Base-by-base conservation (phyloP, 2,329 filamentous ascomycete species). In the Colletotrichum melonis region DNA sequence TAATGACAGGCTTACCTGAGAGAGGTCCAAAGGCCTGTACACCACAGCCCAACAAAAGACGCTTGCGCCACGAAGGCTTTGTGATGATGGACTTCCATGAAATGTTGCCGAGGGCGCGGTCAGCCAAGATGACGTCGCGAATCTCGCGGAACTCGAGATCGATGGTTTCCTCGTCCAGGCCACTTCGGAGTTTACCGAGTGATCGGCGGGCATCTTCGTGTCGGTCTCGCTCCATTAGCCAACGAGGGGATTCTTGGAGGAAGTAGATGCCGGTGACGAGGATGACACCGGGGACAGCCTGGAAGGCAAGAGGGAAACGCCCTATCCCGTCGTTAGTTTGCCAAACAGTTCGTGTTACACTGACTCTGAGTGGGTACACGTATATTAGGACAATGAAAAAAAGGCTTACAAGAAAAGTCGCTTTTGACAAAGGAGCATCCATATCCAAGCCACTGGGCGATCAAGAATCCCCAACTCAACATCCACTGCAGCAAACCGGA, bases 1-100 rank as follows among this genome's bases (percentile, higher is more conserved):
- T 8, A 8, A 8, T 30, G 1, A 1, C 8, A 30, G 0, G 28
- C 28, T 6, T 14, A 63, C 24, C n/a, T 56, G 12, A 72, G 5
- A 85, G 80, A 52, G 85, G 86, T 1, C 84, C 86, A 67, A 88
- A 87, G 1, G 84, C 83, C 75, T 88, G 86, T 0, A 88, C 81
- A 54, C 83, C 85, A 65, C 84, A 86, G 4, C 85, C 86, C 5
- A 88, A 80, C 5, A 87, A 75, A 22, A 88, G 77, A 19, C 86
- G 81, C 72, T 82, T 83, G 64, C 86, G 81, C 84, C 84, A 87
- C 5, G 81, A 81, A 1, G 84, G 78, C 59, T 83, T 82, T 7
- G 81, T 82, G 62, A 86, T 74, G 57, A 88, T 82, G 4, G 84
- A 82, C n/a, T 79, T 81, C 81, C 84, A 85, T 4, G 57, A 49